Conservation (phyloP, 352 stramenopile species). For the Phytophthora lateralis region DNA sequence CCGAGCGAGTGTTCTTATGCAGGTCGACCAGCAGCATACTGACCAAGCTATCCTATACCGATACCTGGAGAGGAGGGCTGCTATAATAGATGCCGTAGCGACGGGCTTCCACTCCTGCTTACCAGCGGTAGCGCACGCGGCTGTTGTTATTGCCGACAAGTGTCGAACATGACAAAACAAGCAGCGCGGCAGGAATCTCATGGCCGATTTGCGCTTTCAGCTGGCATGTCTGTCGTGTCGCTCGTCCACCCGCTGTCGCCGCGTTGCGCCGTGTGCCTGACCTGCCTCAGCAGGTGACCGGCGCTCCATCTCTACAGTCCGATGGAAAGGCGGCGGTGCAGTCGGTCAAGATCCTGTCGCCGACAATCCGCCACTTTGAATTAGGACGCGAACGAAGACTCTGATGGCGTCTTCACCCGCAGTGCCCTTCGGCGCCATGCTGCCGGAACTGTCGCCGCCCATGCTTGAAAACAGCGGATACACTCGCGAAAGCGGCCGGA, state of each 20-base stretch:
- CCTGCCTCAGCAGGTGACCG: conserved; percentile 1
- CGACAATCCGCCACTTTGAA: conserved; percentile 21
- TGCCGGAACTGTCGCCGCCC: conserved; percentile 30
- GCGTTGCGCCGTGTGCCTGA: conserved; percentile 13
- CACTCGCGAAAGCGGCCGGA: conserved; percentile 26
- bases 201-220: conserved; percentile 14
- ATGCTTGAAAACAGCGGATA: conserved; percentile 39
- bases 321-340: conserved; percentile 24
- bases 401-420: conserved; percentile 23
- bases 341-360: not conserved
- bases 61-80: conserved; percentile 6
- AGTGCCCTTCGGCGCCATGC: conserved; percentile 15
- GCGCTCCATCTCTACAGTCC: conserved; percentile 25
- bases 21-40: too few species aligned
- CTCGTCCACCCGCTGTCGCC: conserved; percentile 5
- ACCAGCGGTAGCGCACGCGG: too few species aligned
- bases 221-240: conserved; percentile 2
- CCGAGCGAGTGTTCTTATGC: conserved; percentile 3
- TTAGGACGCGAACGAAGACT: conserved; percentile 1
- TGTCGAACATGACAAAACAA: conserved; percentile 4
- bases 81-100: conserved; percentile 16
- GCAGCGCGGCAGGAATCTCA: not conserved
- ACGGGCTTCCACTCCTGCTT: not conserved
- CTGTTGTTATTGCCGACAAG: not conserved
- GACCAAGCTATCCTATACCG: too few species aligned